A percentile compares a stretch with the other conserved stretches of the same genome.
phyloP scores from a whole-genome alignment of 805 yeast genomes.

The Millerozyma miso region DNA sequence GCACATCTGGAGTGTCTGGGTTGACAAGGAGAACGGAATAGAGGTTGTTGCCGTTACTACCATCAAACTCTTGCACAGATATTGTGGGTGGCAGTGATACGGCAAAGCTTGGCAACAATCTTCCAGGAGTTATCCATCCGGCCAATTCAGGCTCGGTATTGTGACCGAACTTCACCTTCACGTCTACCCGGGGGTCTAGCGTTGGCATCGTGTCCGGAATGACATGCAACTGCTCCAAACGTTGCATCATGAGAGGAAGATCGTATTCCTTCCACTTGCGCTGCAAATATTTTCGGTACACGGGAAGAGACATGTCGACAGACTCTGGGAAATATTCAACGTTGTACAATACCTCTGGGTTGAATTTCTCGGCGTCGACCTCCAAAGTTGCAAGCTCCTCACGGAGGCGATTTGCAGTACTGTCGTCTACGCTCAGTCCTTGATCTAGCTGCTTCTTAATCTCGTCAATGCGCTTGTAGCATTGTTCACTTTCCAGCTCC shows the following conservation, averaged over 20 bases:
- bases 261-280: constrained; percentile 69
- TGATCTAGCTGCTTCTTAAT: constrained; percentile 23
- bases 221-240: constrained; percentile 77
- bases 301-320: constrained; percentile 69
- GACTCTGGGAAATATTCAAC: constrained; percentile 40
- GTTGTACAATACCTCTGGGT: constrained; percentile 84
- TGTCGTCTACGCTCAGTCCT: constrained; percentile 13
- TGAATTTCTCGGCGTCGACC: constrained; percentile 62
- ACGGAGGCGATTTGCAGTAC: constrained; percentile 6
- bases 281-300: constrained; percentile 66
- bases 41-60: constrained; percentile 42
- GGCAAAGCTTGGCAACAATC: constrained; percentile 63
- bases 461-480: constrained; percentile 37
- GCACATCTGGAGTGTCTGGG: constrained; percentile 85
- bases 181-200: constrained; percentile 72
- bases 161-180: constrained; percentile 71
- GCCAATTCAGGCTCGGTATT: constrained; percentile 49
- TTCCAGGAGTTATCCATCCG: constrained; percentile 79
- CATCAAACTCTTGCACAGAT: constrained; percentile 66
- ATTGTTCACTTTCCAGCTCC: constrained; percentile 41
- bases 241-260: constrained; percentile 82
- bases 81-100: constrained; percentile 76
- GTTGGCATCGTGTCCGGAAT: constrained; percentile 96
- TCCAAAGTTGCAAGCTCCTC: constrained; percentile 27
- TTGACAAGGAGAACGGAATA: constrained; percentile 82